Evolutionary conservation across 2,329 filamentous ascomycete genomes (phyloP), one percentile per base, ranked within the genome.

Genomic region (Trichoderma semiorbis): DNA sequence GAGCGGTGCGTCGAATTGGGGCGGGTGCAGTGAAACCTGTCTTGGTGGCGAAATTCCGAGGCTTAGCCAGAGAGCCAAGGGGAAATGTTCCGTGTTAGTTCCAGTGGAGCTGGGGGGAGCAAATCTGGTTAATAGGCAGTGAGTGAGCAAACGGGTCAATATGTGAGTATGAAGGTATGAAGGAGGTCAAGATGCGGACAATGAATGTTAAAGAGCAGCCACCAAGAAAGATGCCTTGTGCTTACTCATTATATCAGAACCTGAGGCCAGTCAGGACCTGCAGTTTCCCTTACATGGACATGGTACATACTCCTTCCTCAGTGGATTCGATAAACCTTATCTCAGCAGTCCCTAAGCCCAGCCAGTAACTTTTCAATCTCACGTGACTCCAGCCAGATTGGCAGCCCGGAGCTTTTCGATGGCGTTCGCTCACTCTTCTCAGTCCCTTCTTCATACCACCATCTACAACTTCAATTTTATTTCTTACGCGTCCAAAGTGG

Each of bases 51-150:
- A 32, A 32, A 32, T 68, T 47, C 65, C 65, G 65, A 68, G 65
- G 65, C 65, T 68, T 68, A 68, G 65, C 65, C 65, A 68, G 18
- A 39, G 24, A 24, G 43, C n/a, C 43, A 47, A 47, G 43, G 18
- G 63, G 63, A 55, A 50, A 64, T 64, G 18, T 47, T 47, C 43
- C 43, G 43, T 16, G 24, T 30, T 60, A 50, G 43, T 50, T 21
- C 43, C 43, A 21, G 43, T 50, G 43, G 43, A 50, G 43, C 43
- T 47, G 43, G 18, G n/a, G 18, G 10, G 43, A 47, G n/a, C 43
- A 50, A 50, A 50, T 24, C 43, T 50, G n/a, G 50, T 26, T 28
- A 55, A 26, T 18, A 7, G 36, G 36, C 36, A 18, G 34, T 16
- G 34, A 18, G 36, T 39, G 36, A 18, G 7, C n/a, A n/a, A n/a